Base-by-base conservation (phyloP, 768 basidiomycete species). In the Russula olivacea region DNA sequence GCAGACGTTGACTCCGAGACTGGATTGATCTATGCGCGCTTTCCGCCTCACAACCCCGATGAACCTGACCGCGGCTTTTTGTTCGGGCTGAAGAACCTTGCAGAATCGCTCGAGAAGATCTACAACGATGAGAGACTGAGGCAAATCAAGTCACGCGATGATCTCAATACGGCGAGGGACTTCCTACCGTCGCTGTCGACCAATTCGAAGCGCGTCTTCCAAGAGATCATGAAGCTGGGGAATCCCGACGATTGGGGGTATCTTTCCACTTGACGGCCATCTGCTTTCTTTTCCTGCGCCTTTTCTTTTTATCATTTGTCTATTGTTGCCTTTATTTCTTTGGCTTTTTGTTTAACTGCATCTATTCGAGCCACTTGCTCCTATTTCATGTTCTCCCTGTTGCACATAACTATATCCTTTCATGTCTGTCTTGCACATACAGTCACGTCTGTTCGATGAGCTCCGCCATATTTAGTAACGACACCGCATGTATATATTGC, bases 11-110 rank as follows among this genome's bases (percentile, higher is more conserved):
- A 98, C 70, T 83, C 86, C 4, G 84, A 84, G 67, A 91, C 86
- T 3, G 93, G 95, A 3, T 75, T 91, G 49, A 80, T 96, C 15
- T 90, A 91, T 70, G 97, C 96, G 34, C 84, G 93, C 50, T 99
- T 97, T 74, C 95, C 94, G 4, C 96, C 96, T 1, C 93, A 92
- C 71, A 90, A 91, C 66, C 86, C 88, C 1, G 85, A 89, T 48
- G 82, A 88, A 72, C 91, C 97, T 23, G 97, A 99, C 74, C 85
- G 92, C 55, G 97, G 97, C 7, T 98, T 98, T 75, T 74, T 98
- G 34, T 91, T 89, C 71, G 97, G 97, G 4, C 74, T 99, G 73
- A 88, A 87, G 78, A 93, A 81, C 71, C 74, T 98, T 34, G 81
- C 89, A 12, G 81, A 81, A 67, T 79, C 89, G 38, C 75, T 99